Evolutionary conservation across 1,284 basidiomycete genomes (phyloP).

Genomic region (Fomitopsis betulina): DNA sequence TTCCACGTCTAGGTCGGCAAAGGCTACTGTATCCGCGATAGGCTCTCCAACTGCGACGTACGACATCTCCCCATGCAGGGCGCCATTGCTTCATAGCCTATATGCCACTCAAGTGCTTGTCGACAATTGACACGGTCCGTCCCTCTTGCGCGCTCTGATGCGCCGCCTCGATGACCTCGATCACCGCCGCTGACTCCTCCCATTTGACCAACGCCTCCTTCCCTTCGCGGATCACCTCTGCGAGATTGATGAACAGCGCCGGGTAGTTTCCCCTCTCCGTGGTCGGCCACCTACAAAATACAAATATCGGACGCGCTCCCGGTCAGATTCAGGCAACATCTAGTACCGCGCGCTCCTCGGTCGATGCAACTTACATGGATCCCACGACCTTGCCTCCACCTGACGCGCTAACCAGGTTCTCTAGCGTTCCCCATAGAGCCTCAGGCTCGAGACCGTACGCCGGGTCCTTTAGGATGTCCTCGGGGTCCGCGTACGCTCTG

Average conservation of each 20-base stretch:
- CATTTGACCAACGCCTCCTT: constrained; percentile 55
- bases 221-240: constrained; percentile 51
- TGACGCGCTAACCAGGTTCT: constrained; percentile 29
- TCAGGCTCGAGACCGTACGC: constrained; percentile 46
- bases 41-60: neutral
- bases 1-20: neutral
- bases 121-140: constrained; percentile 36
- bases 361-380: constrained; percentile 37
- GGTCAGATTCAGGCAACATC: neutral
- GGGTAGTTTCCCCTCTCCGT: constrained; percentile 54
- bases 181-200: constrained; percentile 61
- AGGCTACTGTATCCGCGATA: neutral
- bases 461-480: constrained; percentile 37
- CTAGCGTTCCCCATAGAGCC: constrained; percentile 53
- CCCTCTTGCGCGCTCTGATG: constrained; percentile 60
- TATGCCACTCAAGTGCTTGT: neutral
- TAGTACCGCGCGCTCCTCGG: neutral
- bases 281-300: constrained; percentile 55
- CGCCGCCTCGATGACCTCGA: constrained; percentile 73
- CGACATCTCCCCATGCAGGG: neutral
- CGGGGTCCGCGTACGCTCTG: constrained; percentile 45
- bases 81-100: neutral
- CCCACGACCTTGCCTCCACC: constrained; percentile 40
- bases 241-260: constrained; percentile 62
- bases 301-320: constrained; percentile 4